Evolutionary conservation across 768 basidiomycete species (phyloP).

Genomic region (Suillus hirtellus): DNA sequence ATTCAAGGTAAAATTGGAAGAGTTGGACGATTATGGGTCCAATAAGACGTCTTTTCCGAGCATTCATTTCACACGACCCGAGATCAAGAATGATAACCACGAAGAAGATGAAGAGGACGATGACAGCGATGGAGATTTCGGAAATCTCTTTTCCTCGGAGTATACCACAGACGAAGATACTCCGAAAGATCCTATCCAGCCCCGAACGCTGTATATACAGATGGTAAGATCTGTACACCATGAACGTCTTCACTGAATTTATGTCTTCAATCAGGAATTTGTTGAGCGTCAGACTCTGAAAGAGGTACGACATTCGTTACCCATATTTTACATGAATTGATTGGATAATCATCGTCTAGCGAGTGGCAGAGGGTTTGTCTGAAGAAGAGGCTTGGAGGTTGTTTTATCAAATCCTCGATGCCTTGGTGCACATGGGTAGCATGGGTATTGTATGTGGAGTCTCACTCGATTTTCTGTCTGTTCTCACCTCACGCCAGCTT

Average conservation of each 20-base stretch:
- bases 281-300: constrained; percentile 88
- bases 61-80: constrained; percentile 71
- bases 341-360: constrained; percentile 36
- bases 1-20: constrained; percentile 63
- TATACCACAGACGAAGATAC: constrained; percentile 33
- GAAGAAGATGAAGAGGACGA: constrained; percentile 44
- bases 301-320: constrained; percentile 51
- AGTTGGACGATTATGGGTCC: constrained; percentile 60
- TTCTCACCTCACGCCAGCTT: constrained; percentile 38
- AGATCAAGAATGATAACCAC: constrained; percentile 38
- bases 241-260: not conserved
- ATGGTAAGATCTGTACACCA: constrained; percentile 56
- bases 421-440: constrained; percentile 85
- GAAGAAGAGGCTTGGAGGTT: constrained; percentile 90
- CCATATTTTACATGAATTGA: not conserved
- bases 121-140: constrained; percentile 35
- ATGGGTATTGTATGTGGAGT: constrained; percentile 71
- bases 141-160: constrained; percentile 37
- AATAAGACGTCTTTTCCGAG: constrained; percentile 74
- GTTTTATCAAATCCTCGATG: constrained; percentile 88
- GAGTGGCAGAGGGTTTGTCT: constrained; percentile 75
- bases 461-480: not conserved
- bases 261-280: constrained; percentile 59
- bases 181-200: constrained; percentile 32
- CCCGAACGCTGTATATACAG: constrained; percentile 85